Evolutionary conservation across 2,329 filamentous ascomycete species (phyloP), one percentile per base, ranked within the genome.

Genomic region (Lachnellula arida): DNA sequence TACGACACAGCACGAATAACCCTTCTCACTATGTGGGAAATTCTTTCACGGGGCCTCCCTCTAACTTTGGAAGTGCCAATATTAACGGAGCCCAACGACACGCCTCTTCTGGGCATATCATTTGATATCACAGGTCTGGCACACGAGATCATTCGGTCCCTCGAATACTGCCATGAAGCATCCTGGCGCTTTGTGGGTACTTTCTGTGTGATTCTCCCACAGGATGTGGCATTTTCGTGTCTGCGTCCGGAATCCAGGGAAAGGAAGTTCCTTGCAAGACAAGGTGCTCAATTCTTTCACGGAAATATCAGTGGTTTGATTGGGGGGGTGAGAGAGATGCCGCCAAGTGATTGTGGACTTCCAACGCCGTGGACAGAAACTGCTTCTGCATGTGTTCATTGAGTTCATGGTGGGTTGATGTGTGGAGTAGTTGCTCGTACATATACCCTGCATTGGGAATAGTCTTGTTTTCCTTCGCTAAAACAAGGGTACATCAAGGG

Each of bases 61-160:
- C 15, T 17, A 44, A 6, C 40, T 11, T 44, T 22, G 40, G 40
- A 44, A 17, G 9, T 11, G 14, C 40, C 17, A 11, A 22, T 44
- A 2, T 9, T 23, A 19, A 43, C 53, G 22, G 22, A 39, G 15
- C 49, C 50, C 12, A 50, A 47, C 23, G 15, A 9, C 19, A 49
- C 44, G 6, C 50, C 56, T 8, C 44, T 60, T 17, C 44, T 57
- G 6, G 59, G 59, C 5, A 59, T 60, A 49, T 55, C 43, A 19
- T 55, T 50, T 19, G 32, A 56, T 25, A 50, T 28, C 17, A 17
- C 46, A 32, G 39, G 51, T 37, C 51, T 60, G 3, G 59, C 53
- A 22, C 40, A 55, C 14, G 59, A 60, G 17, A 57, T 59, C 19
- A 34, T 60, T 19, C 59, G 54, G 12, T 60, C 59, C 15, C 43